Percentiles rank a stretch among this genome's conserved stretches.
These are phyloP conservation scores for Trichocladium antarcticum DNA, from an alignment of 495 filamentous ascomycete species.

Conservation along the genomic window DNA sequence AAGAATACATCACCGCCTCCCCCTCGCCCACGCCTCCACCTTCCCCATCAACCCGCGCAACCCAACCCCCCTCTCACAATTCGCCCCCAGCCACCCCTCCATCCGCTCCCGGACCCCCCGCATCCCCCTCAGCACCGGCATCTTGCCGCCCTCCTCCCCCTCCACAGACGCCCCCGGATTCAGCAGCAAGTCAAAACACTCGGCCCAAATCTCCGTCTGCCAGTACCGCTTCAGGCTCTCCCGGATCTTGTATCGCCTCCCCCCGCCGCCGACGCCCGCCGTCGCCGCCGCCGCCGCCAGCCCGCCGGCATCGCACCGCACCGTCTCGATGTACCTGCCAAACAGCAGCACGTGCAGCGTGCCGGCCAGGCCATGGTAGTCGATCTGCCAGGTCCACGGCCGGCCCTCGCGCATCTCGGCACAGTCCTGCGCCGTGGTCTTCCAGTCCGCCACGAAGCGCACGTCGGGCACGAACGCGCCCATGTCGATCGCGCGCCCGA, in stretches of 20 bases:
- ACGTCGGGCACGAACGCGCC: conserved; percentile 62
- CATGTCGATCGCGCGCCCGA: conserved; percentile 93
- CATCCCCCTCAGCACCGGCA: conserved; percentile 62
- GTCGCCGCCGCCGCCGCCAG: conserved; percentile 32
- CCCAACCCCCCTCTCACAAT: conserved; percentile 72
- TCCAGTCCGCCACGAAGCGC: conserved; percentile 92
- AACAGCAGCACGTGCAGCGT: conserved; percentile 80
- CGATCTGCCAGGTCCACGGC: conserved; percentile 93
- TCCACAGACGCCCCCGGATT: conserved; percentile 61
- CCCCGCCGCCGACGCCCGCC: too few species aligned
- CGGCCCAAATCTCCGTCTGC: conserved; percentile 82
- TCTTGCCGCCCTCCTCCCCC: conserved; percentile 43
- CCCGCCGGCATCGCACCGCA: conserved; percentile 41
- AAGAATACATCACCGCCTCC: conserved; percentile 15
- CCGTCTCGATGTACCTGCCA: conserved; percentile 86
- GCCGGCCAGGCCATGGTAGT: conserved; percentile 85
- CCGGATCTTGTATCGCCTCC: conserved; percentile 52
- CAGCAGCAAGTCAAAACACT: conserved; percentile 74
- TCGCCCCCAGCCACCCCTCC: conserved; percentile 72
- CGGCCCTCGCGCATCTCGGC: conserved; percentile 86
- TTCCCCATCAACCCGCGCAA: conserved; percentile 60
- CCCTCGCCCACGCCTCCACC: conserved; percentile 46
- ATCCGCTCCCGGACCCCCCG: conserved; percentile 57
- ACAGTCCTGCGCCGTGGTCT: conserved; percentile 71
- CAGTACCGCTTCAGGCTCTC: conserved; percentile 85